Percentiles rank a stretch among this genome's conserved stretches.
These are phyloP conservation scores for Helicosporidium sp. DNA, from an alignment of 139 green algal genomes.

Conservation along the genomic window DNA sequence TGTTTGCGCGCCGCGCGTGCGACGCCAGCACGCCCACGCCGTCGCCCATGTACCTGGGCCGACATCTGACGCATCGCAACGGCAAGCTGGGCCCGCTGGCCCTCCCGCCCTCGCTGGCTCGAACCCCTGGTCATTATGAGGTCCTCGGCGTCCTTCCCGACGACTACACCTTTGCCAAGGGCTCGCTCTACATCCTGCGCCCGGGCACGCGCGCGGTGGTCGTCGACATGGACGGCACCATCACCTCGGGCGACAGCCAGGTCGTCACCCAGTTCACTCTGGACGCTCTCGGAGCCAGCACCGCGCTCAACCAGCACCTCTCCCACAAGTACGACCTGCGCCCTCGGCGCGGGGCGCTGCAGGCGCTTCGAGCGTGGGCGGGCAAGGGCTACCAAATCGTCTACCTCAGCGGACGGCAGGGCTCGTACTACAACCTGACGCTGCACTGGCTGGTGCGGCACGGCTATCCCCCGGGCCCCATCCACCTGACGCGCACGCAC, in stretches of 20 bases:
- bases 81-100: too few species aligned
- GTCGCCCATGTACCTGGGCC: too few species aligned
- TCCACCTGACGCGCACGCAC: slow-evolving; percentile 16
- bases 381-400: slow-evolving; percentile 24
- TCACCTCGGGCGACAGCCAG: slow-evolving; percentile 13
- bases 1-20: background rate
- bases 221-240: slow-evolving; percentile 22
- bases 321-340: slow-evolving; percentile 16
- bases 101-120: too few species aligned
- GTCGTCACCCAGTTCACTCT: slow-evolving; percentile 19
- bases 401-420: slow-evolving; percentile 12
- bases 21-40: too few species aligned
- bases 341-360: slow-evolving; percentile 2
- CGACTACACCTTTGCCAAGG: slow-evolving; percentile 20
- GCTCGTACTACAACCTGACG: slow-evolving; percentile 20
- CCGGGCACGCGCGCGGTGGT: slow-evolving; percentile 19
- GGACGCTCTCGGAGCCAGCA: slow-evolving; percentile 11
- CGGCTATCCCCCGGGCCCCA: slow-evolving; percentile 14
- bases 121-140: too few species aligned
- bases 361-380: slow-evolving; percentile 14
- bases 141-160: slow-evolving; percentile 19
- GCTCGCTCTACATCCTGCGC: slow-evolving; percentile 20
- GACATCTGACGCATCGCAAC: too few species aligned
- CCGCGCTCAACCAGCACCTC: slow-evolving; percentile 2
- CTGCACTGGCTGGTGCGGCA: slow-evolving; percentile 14